These are phyloP conservation scores for Candida glucosophila DNA, from an alignment of 1,139 yeast species.

Conservation along the genomic window DNA sequence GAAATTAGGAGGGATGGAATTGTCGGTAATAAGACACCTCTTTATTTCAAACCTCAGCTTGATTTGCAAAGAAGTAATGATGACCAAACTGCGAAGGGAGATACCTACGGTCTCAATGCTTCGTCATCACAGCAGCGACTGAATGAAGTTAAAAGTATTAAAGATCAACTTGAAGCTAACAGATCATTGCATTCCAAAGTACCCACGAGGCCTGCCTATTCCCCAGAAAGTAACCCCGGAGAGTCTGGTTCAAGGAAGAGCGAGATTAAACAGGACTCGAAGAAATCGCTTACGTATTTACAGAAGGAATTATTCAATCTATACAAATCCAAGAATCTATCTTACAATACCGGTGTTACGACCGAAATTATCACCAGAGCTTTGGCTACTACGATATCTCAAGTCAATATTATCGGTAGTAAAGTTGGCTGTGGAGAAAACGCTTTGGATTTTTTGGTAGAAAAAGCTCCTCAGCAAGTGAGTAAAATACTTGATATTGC, in stretches of 20 bases:
- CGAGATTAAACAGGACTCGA: slow-evolving; percentile 45
- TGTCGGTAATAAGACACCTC: slow-evolving; percentile 22
- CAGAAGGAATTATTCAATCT: slow-evolving; percentile 64
- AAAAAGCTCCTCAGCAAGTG: slow-evolving; percentile 80
- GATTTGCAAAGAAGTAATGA: slow-evolving; percentile 6
- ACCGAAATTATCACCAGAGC: slow-evolving; percentile 85
- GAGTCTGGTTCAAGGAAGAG: slow-evolving; percentile 5
- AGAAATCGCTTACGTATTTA: slow-evolving; percentile 55
- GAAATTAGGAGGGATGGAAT: slow-evolving; percentile 38
- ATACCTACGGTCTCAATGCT: slow-evolving; percentile 2
- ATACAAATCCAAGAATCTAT: slow-evolving; percentile 60
- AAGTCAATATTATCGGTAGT: slow-evolving; percentile 78
- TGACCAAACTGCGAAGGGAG: slow-evolving; percentile 5
- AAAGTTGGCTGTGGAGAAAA: slow-evolving; percentile 77
- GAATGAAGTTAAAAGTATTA: slow-evolving; percentile 26
- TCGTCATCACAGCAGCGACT: slow-evolving; percentile 6
- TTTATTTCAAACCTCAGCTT: slow-evolving; percentile 25
- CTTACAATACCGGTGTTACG: slow-evolving; percentile 62
- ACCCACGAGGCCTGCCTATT: slow-evolving; percentile 1
- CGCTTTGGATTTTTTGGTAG: slow-evolving; percentile 72
- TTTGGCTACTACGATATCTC: slow-evolving; percentile 86
- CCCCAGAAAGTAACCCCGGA: no score
- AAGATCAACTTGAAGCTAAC: slow-evolving; percentile 48
- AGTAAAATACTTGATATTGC: slow-evolving; percentile 80
- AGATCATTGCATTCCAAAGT: slow-evolving; percentile 21